Percentiles rank a stretch among this genome's conserved stretches.
Evolutionary conservation across 495 filamentous ascomycete species (phyloP).

Genomic region (Coniosporium apollinis): DNA sequence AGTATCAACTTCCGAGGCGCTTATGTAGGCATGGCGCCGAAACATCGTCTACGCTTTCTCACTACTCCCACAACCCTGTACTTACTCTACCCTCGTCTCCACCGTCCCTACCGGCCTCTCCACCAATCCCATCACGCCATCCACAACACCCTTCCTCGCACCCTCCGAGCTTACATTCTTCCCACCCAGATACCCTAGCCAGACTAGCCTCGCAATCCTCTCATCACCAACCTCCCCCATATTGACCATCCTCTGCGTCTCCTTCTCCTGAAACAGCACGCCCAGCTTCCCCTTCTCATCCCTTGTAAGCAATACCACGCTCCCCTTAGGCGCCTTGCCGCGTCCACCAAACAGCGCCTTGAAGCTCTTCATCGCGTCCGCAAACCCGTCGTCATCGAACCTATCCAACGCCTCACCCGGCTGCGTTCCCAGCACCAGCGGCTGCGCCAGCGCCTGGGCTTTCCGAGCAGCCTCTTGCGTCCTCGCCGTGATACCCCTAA

Average conservation of each 20-base stretch:
- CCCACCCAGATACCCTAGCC: slow-evolving; percentile 80
- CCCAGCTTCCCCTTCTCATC: slow-evolving; percentile 46
- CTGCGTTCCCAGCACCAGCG: slow-evolving; percentile 6
- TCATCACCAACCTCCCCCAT: slow-evolving; percentile 62
- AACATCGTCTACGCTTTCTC: too few species aligned
- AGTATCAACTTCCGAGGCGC: too few species aligned
- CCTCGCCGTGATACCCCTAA: slow-evolving; percentile 63
- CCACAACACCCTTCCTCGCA: slow-evolving; percentile 64
- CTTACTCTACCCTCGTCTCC: slow-evolving; percentile 61
- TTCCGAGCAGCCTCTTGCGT: slow-evolving; percentile 28
- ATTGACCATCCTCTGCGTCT: slow-evolving; percentile 26
- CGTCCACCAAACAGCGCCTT: slow-evolving; percentile 60
- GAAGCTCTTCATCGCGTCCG: slow-evolving; percentile 53
- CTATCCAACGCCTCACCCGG: slow-evolving; percentile 13
- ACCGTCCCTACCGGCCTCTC: slow-evolving; percentile 80
- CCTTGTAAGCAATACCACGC: slow-evolving; percentile 57
- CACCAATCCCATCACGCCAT: slow-evolving; percentile 75
- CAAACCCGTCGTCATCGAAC: slow-evolving; percentile 57
- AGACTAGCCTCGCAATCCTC: slow-evolving; percentile 62
- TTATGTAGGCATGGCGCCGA: too few species aligned
- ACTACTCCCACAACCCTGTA: too few species aligned
- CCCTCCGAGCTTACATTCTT: slow-evolving; percentile 73
- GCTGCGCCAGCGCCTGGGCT: slow-evolving; percentile 10
- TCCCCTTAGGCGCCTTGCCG: slow-evolving; percentile 51
- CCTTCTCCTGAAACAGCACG: slow-evolving; percentile 45